phyloP scores from a whole-genome alignment of 805 yeast genomes.

The Lipomyces sp. region DNA sequence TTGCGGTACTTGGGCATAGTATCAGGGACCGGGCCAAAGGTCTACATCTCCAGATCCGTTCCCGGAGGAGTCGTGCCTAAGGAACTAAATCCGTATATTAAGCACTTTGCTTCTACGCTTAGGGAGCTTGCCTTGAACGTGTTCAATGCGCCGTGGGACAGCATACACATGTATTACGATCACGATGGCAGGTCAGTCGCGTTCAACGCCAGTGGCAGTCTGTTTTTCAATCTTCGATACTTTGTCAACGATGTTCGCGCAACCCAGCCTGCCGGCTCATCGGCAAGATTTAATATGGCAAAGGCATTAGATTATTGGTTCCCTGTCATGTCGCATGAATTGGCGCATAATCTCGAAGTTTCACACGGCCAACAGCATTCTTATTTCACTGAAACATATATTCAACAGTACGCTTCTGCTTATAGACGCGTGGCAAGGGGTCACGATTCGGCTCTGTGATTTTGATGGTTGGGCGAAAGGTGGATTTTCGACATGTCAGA shows the following conservation, averaged over 20 bases:
- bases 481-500: too few relatives aligned
- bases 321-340: slow-evolving; percentile 42
- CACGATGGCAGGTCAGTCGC: slow-evolving; percentile 35
- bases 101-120: slow-evolving; percentile 16
- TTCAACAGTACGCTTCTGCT: slow-evolving; percentile 31
- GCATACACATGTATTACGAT: slow-evolving; percentile 36
- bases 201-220: slow-evolving; percentile 40
- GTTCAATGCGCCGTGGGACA: slow-evolving; percentile 30
- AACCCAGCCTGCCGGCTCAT: slow-evolving; percentile 11
- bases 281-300: slow-evolving; percentile 18
- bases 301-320: slow-evolving; percentile 39
- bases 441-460: too few relatives aligned
- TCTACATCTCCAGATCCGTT: slow-evolving; percentile 13
- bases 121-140: slow-evolving; percentile 23
- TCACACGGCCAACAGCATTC: slow-evolving; percentile 41
- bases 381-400: slow-evolving; percentile 37
- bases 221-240: slow-evolving; percentile 40
- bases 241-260: slow-evolving; percentile 22
- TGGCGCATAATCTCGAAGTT: slow-evolving; percentile 41
- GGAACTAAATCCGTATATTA: slow-evolving; percentile 10
- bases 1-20: slow-evolving; percentile 12
- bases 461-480: too few relatives aligned
- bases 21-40: slow-evolving; percentile 14
- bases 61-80: slow-evolving; percentile 11
- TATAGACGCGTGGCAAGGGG: slow-evolving; percentile 8